These are phyloP conservation scores for Wickerhamomyces ciferrii DNA, from an alignment of 805 yeast genomes.

Conservation along the genomic window DNA sequence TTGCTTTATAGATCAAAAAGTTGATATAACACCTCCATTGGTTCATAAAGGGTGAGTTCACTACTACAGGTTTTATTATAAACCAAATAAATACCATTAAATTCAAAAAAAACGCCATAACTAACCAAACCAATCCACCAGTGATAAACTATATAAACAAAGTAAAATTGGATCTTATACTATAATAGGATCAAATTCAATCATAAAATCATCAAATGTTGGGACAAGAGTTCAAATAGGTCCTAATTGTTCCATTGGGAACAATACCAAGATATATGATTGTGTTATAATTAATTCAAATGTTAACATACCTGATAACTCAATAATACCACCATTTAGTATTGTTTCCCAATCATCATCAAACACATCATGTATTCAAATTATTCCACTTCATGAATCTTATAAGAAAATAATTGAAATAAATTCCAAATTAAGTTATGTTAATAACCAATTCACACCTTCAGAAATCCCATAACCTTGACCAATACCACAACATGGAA, in stretches of 20 bases:
- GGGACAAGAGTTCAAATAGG: constrained; percentile 50
- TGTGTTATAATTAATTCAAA: constrained; percentile 42
- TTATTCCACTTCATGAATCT: constrained; percentile 20
- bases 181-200: constrained; percentile 31
- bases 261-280: constrained; percentile 39
- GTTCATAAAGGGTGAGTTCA: constrained; percentile 1
- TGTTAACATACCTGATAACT: constrained; percentile 34
- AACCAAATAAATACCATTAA: neutral
- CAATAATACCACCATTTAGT: constrained; percentile 48
- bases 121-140: neutral
- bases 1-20: constrained; percentile 30
- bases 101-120: neutral
- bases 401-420: constrained; percentile 23
- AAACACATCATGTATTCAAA: constrained; percentile 2
- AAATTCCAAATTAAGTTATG: constrained; percentile 12
- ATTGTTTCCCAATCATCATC: constrained; percentile 24
- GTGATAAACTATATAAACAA: constrained; percentile 17
- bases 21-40: constrained; percentile 27
- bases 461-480: constrained; percentile 20
- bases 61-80: neutral
- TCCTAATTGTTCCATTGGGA: constrained; percentile 29
- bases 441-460: constrained; percentile 22
- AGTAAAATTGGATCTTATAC: constrained; percentile 43
- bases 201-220: constrained; percentile 31
- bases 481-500: constrained; percentile 12